Base-by-base conservation (phyloP, 78 protist genomes). In the Monocercomonoides exilis region DNA sequence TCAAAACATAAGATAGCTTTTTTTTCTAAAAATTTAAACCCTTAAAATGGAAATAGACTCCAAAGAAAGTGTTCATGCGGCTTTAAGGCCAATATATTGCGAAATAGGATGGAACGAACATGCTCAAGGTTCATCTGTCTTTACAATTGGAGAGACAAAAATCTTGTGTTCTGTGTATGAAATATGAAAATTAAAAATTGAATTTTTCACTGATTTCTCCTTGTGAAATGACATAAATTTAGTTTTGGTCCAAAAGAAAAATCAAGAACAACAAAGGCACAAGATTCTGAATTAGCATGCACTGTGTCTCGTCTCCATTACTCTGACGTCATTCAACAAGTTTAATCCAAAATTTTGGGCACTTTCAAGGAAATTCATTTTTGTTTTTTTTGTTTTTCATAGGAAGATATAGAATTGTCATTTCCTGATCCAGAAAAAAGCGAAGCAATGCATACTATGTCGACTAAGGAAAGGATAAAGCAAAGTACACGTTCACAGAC, bases 231-330 rank as follows among this genome's bases (percentile, higher is more conserved):
- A n/a, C n/a, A n/a, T n/a, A n/a, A n/a, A n/a, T 54, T 54, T 21
- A 54, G 70, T 54, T 54, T 54, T 54, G 70, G 70, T 54, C 70
- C 70, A 21, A 54, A 54, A 54, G 70, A 54, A 54, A 54, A 54
- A 54, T 21, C 11, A 21, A 11, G 70, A 54, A 21, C 38, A 29
- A 54, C 11, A 11, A 54, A 54, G 21, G 21, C 38, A 11, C 70
- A 54, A 54, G 70, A 54, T 54, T 11, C 70, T 54, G 70, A 54
- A 29, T 29, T 54, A 11, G 21, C 70, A 54, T 54, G 70, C 21
- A 54, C 70, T 54, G 70, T 54, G 70, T 11, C 70, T 21, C 11
- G 70, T 21, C 21, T 54, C 70, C 70, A 11, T 54, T 21, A 54
- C 21, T 54, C 21, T n/a, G n/a, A n/a, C n/a, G n/a, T n/a, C n/a